phyloP scores from a whole-genome alignment of 1,139 yeast species.

The Hanseniaspora gamundiae region DNA sequence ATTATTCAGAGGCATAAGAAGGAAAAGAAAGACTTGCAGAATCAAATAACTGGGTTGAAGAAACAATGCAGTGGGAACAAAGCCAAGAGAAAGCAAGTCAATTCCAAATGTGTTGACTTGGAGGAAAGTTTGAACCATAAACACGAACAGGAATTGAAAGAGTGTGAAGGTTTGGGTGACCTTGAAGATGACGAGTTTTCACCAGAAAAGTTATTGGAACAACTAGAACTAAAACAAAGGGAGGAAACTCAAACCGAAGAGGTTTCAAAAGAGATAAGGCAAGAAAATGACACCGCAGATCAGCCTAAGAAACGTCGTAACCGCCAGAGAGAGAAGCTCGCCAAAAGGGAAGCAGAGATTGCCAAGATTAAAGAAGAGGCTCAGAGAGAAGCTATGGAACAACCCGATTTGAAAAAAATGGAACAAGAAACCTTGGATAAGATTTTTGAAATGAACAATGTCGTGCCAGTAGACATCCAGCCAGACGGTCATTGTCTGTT shows the following conservation, averaged over 20 bases:
- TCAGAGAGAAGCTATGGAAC: slow-evolving; percentile 47
- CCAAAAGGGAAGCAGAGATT: slow-evolving; percentile 60
- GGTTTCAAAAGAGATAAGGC: too few relatives aligned
- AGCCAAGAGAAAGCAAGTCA: slow-evolving; percentile 52
- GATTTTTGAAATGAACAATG: slow-evolving; percentile 35
- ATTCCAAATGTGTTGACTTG: slow-evolving; percentile 44
- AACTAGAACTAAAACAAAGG: slow-evolving; percentile 31
- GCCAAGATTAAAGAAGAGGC: slow-evolving; percentile 59
- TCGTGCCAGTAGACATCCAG: slow-evolving; percentile 50
- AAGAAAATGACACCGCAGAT: too few relatives aligned
- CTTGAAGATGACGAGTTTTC: slow-evolving; percentile 34
- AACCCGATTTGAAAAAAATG: slow-evolving; percentile 55
- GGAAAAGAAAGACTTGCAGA: slow-evolving; percentile 54
- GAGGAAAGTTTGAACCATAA: slow-evolving; percentile 41
- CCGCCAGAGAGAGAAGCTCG: slow-evolving; percentile 74
- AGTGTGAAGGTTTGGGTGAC: slow-evolving; percentile 10
- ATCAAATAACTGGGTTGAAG: slow-evolving; percentile 60
- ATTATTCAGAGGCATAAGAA: slow-evolving; percentile 52
- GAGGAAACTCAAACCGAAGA: slow-evolving; percentile 10
- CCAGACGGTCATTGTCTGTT: slow-evolving; percentile 96
- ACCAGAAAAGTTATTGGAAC: slow-evolving; percentile 54
- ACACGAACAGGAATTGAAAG: slow-evolving; percentile 41
- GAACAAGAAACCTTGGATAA: slow-evolving; percentile 56
- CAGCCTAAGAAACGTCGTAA: slow-evolving; percentile 35
- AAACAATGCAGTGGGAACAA: slow-evolving; percentile 61